Conservation (phyloP, 306 rosid genomes). For the Vigna mungo region DNA sequence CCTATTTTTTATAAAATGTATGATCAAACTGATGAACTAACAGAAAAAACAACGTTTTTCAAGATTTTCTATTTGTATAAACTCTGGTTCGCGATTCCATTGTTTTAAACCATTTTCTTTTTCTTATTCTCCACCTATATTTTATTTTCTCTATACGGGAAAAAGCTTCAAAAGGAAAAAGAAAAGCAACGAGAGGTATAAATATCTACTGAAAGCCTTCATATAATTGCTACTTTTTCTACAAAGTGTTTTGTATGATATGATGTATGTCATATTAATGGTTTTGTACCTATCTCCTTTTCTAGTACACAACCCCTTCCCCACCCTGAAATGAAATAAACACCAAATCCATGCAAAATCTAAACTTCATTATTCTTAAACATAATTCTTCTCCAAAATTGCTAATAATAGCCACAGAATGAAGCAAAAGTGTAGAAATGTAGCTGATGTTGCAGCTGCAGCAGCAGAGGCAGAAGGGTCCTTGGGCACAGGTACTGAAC, state of each 20-base stretch:
- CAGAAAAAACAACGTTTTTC: too few relatives aligned
- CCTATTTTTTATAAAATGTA: too few relatives aligned
- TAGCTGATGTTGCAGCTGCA: conserved; percentile 37
- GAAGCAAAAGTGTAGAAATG: conserved; percentile 40
- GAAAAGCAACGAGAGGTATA: neutral
- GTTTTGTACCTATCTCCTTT: conserved; percentile 6
- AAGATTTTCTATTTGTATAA: too few relatives aligned
- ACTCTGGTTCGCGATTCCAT: too few relatives aligned
- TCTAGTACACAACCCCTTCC: conserved; percentile 6
- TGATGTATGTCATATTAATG: conserved; percentile 15
- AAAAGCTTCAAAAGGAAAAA: neutral
- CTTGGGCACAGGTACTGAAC: conserved; percentile 72
- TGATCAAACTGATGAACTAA: too few relatives aligned
- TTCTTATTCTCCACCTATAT: too few relatives aligned
- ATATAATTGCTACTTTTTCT: conserved; percentile 40
- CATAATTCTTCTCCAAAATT: conserved; percentile 27
- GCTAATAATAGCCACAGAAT: conserved; percentile 45
- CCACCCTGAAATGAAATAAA: neutral
- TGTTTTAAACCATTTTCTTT: too few relatives aligned
- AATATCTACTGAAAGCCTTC: conserved; percentile 33
- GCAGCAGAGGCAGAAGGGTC: conserved; percentile 57
- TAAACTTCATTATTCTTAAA: conserved; percentile 24
- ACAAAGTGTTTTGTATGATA: neutral
- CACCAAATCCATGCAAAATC: conserved; percentile 27
- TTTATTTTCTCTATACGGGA: too few relatives aligned